Base-by-base conservation (phyloP, 306 rosid species). In the Acacia acuminata region DNA sequence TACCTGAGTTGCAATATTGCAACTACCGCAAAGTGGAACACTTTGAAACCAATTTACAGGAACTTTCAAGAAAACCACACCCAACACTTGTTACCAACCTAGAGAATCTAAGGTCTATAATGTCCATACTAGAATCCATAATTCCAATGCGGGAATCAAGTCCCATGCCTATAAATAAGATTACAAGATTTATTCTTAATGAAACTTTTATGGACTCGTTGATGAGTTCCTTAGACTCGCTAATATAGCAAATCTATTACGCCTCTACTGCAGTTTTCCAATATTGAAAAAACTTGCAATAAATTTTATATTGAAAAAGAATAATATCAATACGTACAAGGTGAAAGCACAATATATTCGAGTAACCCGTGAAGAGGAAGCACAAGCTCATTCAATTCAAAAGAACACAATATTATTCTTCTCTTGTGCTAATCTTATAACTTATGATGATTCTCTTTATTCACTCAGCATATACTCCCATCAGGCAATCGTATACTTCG, bases 401-500 rank as follows among this genome's bases (percentile, higher is more conserved):
- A 32, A 32, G 36, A 53, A 70, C 19, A 61, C 51, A 38, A 22
- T 13, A 71, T 13, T 22, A 16, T 42, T 36, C 13, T 58, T 22
- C 63, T 24, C 43, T 14, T 38, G n/a, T 40, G 15, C 32, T 58
- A 71, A 20, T 30, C 12, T 71, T 47, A 40, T 10, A 44, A 27
- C 50, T 12, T 43, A 76, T 76, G 34, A 53, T 25, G 25, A 64
- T 56, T 76, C 74, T 64, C 77, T 48, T 45, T 36, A 43, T 34
- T 47, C 32, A 76, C 66, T 64, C 56, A 10, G 70, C 80, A 70
- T 63, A 71, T 43, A 68, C 83, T 50, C 65, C n/a, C 32, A 36
- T 67, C 58, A 24, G 47, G 60, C 24, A 71, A 76, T 47, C 60
- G 58, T 24, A 48, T 12, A 55, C 4, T 60, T 60, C 3, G 56